phyloP scores from a whole-genome alignment of 192 early-diverging fungal species.

The Coemansia sp. region DNA sequence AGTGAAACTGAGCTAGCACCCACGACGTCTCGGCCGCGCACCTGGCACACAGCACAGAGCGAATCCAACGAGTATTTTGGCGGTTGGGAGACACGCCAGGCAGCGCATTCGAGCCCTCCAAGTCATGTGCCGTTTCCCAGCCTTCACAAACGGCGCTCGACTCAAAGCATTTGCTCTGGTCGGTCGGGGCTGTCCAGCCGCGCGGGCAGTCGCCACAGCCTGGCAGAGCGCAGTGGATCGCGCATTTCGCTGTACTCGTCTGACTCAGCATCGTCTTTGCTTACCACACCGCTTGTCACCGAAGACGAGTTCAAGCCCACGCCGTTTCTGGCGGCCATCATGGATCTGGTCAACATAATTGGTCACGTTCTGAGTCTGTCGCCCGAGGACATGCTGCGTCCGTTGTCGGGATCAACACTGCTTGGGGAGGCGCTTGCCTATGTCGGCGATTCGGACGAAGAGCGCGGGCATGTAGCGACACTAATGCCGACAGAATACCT shows the following conservation, averaged over 20 bases:
- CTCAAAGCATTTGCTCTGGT: constrained; percentile 2
- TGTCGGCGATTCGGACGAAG: not conserved
- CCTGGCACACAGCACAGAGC: not conserved
- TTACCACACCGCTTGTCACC: constrained; percentile 28
- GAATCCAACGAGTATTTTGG: not conserved
- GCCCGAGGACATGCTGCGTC: constrained; percentile 32
- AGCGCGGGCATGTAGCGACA: constrained; percentile 5
- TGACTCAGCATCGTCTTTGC: constrained; percentile 14
- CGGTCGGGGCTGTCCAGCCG: not conserved
- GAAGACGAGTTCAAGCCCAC: constrained; percentile 47
- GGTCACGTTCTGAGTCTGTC: constrained; percentile 23
- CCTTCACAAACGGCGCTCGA: constrained; percentile 3
- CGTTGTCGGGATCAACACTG: constrained; percentile 16
- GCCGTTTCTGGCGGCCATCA: constrained; percentile 34
- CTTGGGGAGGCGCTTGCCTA: constrained; percentile 12
- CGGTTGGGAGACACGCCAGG: not conserved
- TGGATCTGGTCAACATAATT: constrained; percentile 35
- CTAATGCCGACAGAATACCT: constrained; percentile 36
- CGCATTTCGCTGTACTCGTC: constrained; percentile 21
- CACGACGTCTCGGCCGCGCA: not conserved
- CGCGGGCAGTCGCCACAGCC: constrained; percentile 1
- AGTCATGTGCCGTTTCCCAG: constrained; percentile 9
- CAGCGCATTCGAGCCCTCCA: not conserved
- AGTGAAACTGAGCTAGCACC: not conserved
- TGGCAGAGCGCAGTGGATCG: constrained; percentile 14